Percentiles rank a stretch among this genome's conserved stretches.
These are phyloP conservation scores for Saccharomycopsis javanensis DNA, from an alignment of 805 yeast genomes.

Conservation along the genomic window DNA sequence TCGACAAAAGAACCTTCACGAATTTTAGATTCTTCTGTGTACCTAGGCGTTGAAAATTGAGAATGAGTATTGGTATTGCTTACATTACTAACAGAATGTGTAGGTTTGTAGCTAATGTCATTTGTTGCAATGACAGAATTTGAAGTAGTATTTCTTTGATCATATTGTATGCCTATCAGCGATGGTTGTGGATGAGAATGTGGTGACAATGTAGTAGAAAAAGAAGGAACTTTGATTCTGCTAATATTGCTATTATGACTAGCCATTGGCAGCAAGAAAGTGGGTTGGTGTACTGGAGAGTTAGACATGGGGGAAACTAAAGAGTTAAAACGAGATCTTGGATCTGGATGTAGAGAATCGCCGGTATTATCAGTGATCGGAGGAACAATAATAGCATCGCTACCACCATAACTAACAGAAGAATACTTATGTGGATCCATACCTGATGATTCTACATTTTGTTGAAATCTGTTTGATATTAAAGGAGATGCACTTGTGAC, in stretches of 20 bases:
- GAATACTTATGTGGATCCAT: background rate
- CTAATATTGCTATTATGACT: background rate
- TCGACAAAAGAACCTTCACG: conserved; percentile 1
- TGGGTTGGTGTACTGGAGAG: background rate
- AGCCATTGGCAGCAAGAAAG: background rate
- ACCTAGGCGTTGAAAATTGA: conserved; percentile 2
- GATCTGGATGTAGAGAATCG: background rate
- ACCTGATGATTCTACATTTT: background rate
- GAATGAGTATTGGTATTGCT: background rate
- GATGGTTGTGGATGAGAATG: background rate
- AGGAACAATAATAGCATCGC: background rate
- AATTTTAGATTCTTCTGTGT: background rate
- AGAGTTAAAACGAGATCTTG: background rate
- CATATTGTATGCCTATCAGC: background rate
- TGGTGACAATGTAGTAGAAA: background rate
- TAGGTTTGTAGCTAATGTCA: background rate
- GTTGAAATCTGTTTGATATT: conserved; percentile 19
- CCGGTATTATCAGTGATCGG: conserved; percentile 4
- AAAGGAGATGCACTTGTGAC: conserved; percentile 22
- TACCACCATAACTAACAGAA: background rate
- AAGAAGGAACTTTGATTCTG: background rate
- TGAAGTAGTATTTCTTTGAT: background rate
- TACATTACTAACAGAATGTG: background rate
- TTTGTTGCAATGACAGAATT: background rate
- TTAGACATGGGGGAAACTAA: background rate